A percentile compares a stretch with the other conserved stretches of the same genome.
These are phyloP conservation scores for Themeda triandra DNA, from an alignment of 176 grass and related monocot genomes.

Conservation along the genomic window DNA sequence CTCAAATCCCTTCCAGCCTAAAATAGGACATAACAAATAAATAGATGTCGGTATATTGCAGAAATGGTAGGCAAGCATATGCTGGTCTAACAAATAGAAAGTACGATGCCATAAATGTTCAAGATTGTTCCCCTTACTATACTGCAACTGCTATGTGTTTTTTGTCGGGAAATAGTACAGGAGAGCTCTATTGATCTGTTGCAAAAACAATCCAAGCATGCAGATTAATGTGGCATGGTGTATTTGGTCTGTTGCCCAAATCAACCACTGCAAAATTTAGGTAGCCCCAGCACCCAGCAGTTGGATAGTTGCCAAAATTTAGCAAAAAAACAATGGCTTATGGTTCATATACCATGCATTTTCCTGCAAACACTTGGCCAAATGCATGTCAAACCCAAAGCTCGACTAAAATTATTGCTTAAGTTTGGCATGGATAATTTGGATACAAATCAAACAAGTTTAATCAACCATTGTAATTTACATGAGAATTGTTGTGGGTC, in stretches of 20 bases:
- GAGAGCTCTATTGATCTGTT: not conserved
- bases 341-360: not conserved
- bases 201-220: not conserved
- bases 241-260: not conserved
- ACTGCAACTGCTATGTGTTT: not conserved
- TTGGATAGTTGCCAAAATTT: not conserved
- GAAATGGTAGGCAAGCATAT: not conserved
- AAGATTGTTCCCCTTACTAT: constrained; percentile 3
- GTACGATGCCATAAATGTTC: not conserved
- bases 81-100: not conserved
- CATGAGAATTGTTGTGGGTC: not conserved
- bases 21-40: constrained; percentile 19
- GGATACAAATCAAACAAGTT: not conserved
- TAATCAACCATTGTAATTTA: constrained; percentile 7
- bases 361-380: not conserved
- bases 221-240: not conserved
- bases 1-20: constrained; percentile 94
- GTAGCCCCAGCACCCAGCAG: not conserved
- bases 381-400: not conserved
- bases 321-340: not conserved
- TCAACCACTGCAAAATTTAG: not conserved
- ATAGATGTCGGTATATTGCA: not conserved
- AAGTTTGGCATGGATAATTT: not conserved
- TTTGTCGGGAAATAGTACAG: not conserved
- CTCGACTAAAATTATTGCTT: not conserved